Evolutionary conservation across 208 protist genomes (phyloP).

Genomic region (Wallacemonas sp.): DNA sequence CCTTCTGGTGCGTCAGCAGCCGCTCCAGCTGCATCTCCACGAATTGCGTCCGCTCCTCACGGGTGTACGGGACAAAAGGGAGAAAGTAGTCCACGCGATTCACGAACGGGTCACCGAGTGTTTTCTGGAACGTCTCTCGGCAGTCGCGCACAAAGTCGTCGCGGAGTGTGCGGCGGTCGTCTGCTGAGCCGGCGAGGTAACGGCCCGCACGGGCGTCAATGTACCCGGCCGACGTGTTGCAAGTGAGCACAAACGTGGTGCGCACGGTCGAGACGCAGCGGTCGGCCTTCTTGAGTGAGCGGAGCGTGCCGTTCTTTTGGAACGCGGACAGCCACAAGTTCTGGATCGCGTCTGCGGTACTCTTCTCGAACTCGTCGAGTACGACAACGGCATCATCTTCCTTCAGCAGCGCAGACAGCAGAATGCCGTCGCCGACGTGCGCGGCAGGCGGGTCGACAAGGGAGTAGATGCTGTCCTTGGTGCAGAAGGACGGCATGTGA

Average conservation of each 20-base stretch:
- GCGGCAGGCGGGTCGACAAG: constrained; percentile 86
- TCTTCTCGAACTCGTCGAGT: constrained; percentile 90
- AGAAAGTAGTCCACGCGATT: constrained; percentile 86
- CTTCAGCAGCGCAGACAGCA: constrained; percentile 72
- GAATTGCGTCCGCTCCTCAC: constrained; percentile 53
- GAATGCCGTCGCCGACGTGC: constrained; percentile 78
- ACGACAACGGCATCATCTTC: constrained; percentile 77
- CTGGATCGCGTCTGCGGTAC: constrained; percentile 75
- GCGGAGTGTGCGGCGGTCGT: constrained; percentile 46
- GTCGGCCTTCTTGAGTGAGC: constrained; percentile 75
- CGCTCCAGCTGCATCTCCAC: constrained; percentile 69
- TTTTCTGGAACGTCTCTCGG: constrained; percentile 42
- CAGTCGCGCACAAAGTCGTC: constrained; percentile 44
- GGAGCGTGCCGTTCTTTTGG: constrained; percentile 82
- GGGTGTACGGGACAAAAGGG: constrained; percentile 80
- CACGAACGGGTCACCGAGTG: constrained; percentile 79
- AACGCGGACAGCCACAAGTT: constrained; percentile 89
- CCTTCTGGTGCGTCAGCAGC: constrained; percentile 48
- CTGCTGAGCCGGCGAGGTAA: constrained; percentile 39
- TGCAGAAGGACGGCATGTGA: constrained; percentile 87
- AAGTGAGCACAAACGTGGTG: constrained; percentile 83
- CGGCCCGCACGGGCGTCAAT: constrained; percentile 35
- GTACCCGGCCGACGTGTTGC: constrained; percentile 65
- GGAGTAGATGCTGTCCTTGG: constrained; percentile 87
- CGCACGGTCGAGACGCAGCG: constrained; percentile 73